Evolutionary conservation across 108 stramenopile species (phyloP), one percentile per base, ranked within the genome.

Genomic region (Hondaea fermentalgiana): DNA sequence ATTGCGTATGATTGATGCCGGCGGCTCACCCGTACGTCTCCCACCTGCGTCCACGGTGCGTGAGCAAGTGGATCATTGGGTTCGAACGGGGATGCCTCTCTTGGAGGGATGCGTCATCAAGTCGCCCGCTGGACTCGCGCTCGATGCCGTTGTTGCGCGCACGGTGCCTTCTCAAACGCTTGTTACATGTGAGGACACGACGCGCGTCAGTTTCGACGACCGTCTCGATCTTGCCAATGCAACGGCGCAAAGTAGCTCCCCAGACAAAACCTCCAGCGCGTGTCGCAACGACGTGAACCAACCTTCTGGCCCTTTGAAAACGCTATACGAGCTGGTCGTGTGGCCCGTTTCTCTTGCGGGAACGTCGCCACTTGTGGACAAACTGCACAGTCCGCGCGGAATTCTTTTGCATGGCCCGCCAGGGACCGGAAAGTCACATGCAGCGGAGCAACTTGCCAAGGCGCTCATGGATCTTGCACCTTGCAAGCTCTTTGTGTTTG

Each of bases 401-500:
- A 95, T 97, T 43, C 91, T 96, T 51, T 92, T 96, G 55, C 96
- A 96, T 89, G 96, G 97, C 72, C 97, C 97, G 55, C 96, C 97
- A 2, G 97, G 97, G 44, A 97, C 97, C 10, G 97, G 96, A 45
- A 97, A 97, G 93, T 97, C 97, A 0, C 91, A 96, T 12, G 90
- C 96, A 5, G 97, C 97, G 43, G 95, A 96, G 44, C 97, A 96
- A 42, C 90, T 99, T 58, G 97, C 97, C 43, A 95, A 95, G 91
- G 97, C 96, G 92, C 97, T 98, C 23, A 6, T 16, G 91, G 94
- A 91, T 87, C 97, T 97, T 12, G 97, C 97, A 44, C 98, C 98
- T 92, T 93, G 98, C 71, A 97, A 97, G 92, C 97, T 99, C 49
- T 96, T 99, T 5, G 97, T 97, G n/a, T 97, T 96, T 10, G 97